Evolutionary conservation across 495 filamentous ascomycete genomes (phyloP).

Genomic region (Sordaria brevicollis): DNA sequence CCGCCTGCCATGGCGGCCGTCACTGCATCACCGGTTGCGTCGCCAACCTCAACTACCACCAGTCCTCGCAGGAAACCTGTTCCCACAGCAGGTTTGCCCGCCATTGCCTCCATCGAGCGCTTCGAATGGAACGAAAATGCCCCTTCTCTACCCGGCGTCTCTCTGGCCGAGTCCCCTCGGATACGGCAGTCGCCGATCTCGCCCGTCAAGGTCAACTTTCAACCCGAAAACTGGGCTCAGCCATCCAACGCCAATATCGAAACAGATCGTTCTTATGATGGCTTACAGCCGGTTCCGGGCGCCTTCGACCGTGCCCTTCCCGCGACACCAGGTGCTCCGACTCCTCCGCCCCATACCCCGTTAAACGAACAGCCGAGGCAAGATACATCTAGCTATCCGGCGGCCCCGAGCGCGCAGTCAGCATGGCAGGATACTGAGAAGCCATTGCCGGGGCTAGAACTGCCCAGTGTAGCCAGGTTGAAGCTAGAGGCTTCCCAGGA

Average conservation of each 20-base stretch:
- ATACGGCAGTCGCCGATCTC: conserved; percentile 30
- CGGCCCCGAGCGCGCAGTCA: not conserved
- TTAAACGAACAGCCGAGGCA: conserved; percentile 9
- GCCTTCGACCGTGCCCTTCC: conserved; percentile 22
- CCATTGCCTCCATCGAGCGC: conserved; percentile 11
- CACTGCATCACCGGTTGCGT: conserved; percentile 25
- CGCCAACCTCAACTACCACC: conserved; percentile 20
- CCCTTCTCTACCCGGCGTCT: conserved; percentile 21
- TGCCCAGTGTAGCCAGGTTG: conserved; percentile 1
- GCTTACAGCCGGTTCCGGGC: not conserved
- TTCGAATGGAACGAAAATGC: conserved; percentile 24
- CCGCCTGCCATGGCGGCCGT: conserved; percentile 34
- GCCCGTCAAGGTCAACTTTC: conserved; percentile 32
- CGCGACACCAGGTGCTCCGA: conserved; percentile 25
- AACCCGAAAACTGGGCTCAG: conserved; percentile 29
- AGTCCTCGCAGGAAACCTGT: conserved; percentile 36
- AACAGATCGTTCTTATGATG: conserved; percentile 10
- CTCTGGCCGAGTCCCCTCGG: conserved; percentile 21
- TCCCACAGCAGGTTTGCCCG: conserved; percentile 18
- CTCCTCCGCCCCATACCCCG: conserved; percentile 28
- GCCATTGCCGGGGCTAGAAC: conserved; percentile 3
- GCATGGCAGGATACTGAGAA: conserved; percentile 2
- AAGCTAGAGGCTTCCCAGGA: conserved; percentile 1
- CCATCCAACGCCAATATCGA: conserved; percentile 35
- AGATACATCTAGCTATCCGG: not conserved